Evolutionary conservation across 1,284 basidiomycete species (phyloP).

Genomic region (Sanghuangporus sanghuang): DNA sequence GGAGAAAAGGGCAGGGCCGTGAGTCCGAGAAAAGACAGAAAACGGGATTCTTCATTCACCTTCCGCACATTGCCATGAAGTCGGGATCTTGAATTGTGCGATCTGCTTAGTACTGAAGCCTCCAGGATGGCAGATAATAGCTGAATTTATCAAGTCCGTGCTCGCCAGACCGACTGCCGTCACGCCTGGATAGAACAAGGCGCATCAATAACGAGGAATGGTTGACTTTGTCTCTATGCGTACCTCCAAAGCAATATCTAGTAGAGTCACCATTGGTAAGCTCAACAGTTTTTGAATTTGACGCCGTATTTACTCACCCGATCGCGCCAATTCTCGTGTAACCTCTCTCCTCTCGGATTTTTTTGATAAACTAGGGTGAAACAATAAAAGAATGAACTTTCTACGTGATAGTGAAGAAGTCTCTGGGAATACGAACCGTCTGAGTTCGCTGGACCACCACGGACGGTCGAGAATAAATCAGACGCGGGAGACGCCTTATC

Average conservation of each 20-base stretch:
- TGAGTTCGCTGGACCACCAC: conserved; percentile 34
- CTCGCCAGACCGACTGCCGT: conserved; percentile 37
- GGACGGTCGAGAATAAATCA: conserved; percentile 36
- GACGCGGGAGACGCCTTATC: conserved; percentile 28
- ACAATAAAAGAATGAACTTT: neutral
- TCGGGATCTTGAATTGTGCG: conserved; percentile 38
- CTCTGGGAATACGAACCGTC: conserved; percentile 23
- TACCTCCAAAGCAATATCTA: conserved; percentile 61
- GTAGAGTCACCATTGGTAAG: neutral
- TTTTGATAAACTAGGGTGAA: conserved; percentile 40
- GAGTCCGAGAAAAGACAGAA: conserved; percentile 31
- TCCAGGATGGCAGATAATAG: conserved; percentile 56
- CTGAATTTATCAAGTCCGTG: conserved; percentile 37
- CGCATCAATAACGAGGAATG: neutral
- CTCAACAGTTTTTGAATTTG: too few relatives aligned
- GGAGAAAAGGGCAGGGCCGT: conserved; percentile 38
- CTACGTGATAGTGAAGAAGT: neutral
- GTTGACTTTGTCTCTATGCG: conserved; percentile 21
- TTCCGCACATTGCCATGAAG: conserved; percentile 11
- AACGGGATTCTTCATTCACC: neutral
- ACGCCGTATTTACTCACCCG: conserved; percentile 36
- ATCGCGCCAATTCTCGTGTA: conserved; percentile 57
- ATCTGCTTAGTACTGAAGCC: conserved; percentile 34
- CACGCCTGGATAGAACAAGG: conserved; percentile 22
- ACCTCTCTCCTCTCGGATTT: conserved; percentile 43